Evolutionary conservation across 805 yeast species (phyloP), one percentile per base, ranked within the genome.

Genomic region (Candida xiaguanensis): DNA sequence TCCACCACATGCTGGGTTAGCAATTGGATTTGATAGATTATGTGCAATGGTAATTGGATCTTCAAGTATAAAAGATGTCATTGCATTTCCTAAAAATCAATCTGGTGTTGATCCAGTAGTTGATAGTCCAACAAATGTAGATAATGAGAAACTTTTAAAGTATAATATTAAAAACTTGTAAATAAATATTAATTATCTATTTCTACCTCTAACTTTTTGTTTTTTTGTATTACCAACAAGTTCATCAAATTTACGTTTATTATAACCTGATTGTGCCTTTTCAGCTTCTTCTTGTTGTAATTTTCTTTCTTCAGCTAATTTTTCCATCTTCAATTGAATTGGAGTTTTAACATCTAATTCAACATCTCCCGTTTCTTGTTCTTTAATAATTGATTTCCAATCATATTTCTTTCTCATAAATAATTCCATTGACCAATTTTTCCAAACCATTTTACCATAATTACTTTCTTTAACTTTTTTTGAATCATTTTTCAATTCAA

Each of bases 1-100:
- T 53, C 99, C 99, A 1, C 99, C 99, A 1, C 99, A 93, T 63
- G 96, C 97, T 2, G 99, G 99, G 0, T 69, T 93, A 27, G 99
- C 99, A 0, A 70, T 93, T 25, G 99, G 99, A 0, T 85, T 93
- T 49, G 99, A 93, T 58, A 69, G 99, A 45, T 67, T 93, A 70
- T 81, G 95, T 51, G 93, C 99, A 0, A 88, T 91, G 91, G 56
- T 91, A 23, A 60, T 82, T n/a, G 93, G 88, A 0, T 70, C 82
- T 14, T 53, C 69, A 4, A 85, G 87, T 46, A 90, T 93, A 24
- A 67, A 96, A 48, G 97, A 93, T 55, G 98, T 93, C 3, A 83
- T 93, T 44, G 95, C 98, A 1, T 93, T 93, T 59, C 99, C 99
- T 2, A 93, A 93, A 64, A 88, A 89, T 32, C 82, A 83, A 48